A percentile compares a stretch with the other conserved stretches of the same genome.
phyloP scores from a whole-genome alignment of 2,329 filamentous ascomycete genomes.

The Apiospora pterosperma region DNA sequence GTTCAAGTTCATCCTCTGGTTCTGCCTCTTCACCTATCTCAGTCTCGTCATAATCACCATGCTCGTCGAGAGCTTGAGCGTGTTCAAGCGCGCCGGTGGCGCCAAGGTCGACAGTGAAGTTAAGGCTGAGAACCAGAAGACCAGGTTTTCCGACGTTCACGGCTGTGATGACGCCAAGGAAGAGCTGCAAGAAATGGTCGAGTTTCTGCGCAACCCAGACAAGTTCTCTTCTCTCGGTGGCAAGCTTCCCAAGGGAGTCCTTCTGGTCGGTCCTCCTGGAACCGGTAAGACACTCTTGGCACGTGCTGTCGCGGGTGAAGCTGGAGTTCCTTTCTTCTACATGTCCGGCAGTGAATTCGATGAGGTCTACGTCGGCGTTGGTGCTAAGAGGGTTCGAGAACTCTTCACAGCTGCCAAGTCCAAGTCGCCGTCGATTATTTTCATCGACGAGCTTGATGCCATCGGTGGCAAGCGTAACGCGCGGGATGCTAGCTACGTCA shows the following conservation, averaged over 20 bases:
- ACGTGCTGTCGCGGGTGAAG: constrained; percentile 92
- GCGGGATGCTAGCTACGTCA: constrained; percentile 88
- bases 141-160: constrained; percentile 89
- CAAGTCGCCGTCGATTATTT: constrained; percentile 90
- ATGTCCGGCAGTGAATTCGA: constrained; percentile 99
- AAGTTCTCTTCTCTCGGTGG: constrained; percentile 92
- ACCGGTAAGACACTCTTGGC: constrained; percentile 97
- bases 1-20: constrained; percentile 81
- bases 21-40: constrained; percentile 75
- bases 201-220: constrained; percentile 90
- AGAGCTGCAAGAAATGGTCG: constrained; percentile 92
- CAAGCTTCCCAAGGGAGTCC: constrained; percentile 93
- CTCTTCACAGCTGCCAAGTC: constrained; percentile 78
- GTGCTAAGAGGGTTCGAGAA: constrained; percentile 92
- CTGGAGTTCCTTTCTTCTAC: constrained; percentile 98
- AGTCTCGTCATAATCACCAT: constrained; percentile 77
- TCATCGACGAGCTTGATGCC: constrained; percentile 91
- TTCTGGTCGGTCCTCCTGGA: constrained; percentile 91
- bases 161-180: constrained; percentile 98
- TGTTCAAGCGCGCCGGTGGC: constrained; percentile 74
- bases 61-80: constrained; percentile 75
- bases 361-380: constrained; percentile 96
- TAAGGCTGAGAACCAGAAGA: constrained; percentile 87
- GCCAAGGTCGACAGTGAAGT: constrained; percentile 74
- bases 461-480: constrained; percentile 93